phyloP scores from a whole-genome alignment of 345 rosid species.

The Acer campestre region DNA sequence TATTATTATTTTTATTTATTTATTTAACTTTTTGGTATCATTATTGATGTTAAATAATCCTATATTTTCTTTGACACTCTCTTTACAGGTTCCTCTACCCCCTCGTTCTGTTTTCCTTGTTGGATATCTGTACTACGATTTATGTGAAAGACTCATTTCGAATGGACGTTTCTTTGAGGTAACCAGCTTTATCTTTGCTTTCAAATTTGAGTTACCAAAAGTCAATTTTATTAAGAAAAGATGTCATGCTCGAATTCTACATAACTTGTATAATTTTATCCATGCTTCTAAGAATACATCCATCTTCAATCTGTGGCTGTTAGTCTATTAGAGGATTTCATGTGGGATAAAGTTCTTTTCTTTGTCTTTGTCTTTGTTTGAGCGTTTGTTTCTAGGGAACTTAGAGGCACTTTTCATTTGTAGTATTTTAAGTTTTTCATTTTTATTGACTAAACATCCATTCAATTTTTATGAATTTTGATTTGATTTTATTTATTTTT shows the following conservation, averaged over 20 bases:
- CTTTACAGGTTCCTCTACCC: slow-evolving; percentile 53
- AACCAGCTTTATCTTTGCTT: slow-evolving; percentile 20
- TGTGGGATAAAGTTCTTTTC: not conserved
- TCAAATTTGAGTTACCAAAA: not conserved
- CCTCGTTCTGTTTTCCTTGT: slow-evolving; percentile 58
- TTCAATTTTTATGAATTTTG: too few relatives aligned
- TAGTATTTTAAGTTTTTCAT: not conserved
- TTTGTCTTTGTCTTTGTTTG: not conserved
- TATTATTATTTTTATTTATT: not conserved
- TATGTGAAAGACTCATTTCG: slow-evolving; percentile 64
- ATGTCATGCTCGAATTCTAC: slow-evolving; percentile 5
- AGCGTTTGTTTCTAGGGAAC: not conserved
- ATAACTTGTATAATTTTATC: not conserved
- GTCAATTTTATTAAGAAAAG: not conserved
- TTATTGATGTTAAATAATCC: not conserved
- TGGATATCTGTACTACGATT: slow-evolving; percentile 81
- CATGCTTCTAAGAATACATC: not conserved
- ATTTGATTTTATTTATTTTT: too few relatives aligned
- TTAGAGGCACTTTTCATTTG: not conserved
- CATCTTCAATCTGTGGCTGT: not conserved
- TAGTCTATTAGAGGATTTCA: not conserved
- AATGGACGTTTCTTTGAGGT: slow-evolving; percentile 78
- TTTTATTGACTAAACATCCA: not conserved
- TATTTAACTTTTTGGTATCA: slow-evolving; percentile 2
- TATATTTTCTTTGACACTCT: slow-evolving; percentile 25